Evolutionary conservation across 225 moss, liverwort and hornwort genomes (phyloP).

Genomic region (Physcomitrium patens): DNA sequence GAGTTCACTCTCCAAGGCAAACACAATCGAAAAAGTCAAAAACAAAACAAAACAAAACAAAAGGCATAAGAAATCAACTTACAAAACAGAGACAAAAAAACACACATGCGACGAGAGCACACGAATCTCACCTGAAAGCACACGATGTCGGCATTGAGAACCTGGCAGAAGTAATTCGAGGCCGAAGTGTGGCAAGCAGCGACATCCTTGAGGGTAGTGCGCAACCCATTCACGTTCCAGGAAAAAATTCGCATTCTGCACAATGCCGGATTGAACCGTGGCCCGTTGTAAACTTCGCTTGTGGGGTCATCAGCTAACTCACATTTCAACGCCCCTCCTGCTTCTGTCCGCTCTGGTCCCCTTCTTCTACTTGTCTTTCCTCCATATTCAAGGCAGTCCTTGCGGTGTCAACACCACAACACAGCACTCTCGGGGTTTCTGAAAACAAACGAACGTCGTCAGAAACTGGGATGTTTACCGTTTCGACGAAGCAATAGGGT

Average conservation of each 20-base stretch:
- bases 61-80: background rate
- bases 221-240: slow-evolving; percentile 88
- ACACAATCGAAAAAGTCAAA: background rate
- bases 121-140: slow-evolving; percentile 64
- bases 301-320: too few species aligned
- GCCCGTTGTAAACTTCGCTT: too few species aligned
- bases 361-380: too few species aligned
- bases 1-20: background rate
- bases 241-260: slow-evolving; percentile 69
- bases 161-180: slow-evolving; percentile 63
- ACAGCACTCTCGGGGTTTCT: too few species aligned
- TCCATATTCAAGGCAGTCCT: too few species aligned
- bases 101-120: background rate
- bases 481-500: too few species aligned
- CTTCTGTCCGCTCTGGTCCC: too few species aligned
- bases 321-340: too few species aligned
- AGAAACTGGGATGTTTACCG: too few species aligned
- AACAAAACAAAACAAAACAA: background rate
- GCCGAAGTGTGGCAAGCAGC: slow-evolving; percentile 58
- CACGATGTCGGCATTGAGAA: slow-evolving; percentile 70
- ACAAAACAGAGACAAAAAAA: background rate
- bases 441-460: too few species aligned
- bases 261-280: too few species aligned
- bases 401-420: too few species aligned
- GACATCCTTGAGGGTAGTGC: slow-evolving; percentile 77